Evolutionary conservation across 306 rosid species (phyloP).

Genomic region (Ammopiptanthus mongolicus): DNA sequence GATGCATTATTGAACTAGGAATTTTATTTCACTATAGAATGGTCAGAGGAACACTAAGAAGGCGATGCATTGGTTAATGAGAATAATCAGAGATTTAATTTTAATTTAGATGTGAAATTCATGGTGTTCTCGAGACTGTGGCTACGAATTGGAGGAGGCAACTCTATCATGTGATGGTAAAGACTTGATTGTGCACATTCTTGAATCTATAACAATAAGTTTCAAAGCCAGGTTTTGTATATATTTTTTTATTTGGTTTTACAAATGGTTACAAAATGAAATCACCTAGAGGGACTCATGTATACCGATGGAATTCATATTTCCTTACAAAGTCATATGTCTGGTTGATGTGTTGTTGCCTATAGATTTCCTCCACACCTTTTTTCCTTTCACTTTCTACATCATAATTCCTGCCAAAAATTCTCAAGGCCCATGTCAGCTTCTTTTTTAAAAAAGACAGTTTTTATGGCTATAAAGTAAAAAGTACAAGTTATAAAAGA

Average conservation of each 20-base stretch:
- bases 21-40: too few relatives aligned
- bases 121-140: neutral
- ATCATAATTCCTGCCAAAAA: constrained; percentile 40
- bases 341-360: constrained; percentile 49
- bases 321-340: constrained; percentile 47
- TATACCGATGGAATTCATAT: neutral
- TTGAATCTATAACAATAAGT: too few relatives aligned
- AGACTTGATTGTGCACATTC: neutral
- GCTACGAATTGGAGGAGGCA: neutral
- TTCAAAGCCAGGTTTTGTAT: too few relatives aligned
- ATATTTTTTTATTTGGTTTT: too few relatives aligned
- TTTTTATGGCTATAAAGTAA: neutral
- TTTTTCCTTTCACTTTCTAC: constrained; percentile 56
- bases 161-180: neutral
- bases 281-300: neutral
- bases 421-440: neutral
- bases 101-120: neutral
- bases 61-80: neutral
- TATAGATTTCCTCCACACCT: constrained; percentile 52
- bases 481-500: neutral
- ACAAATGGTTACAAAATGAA: too few relatives aligned
- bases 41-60: too few relatives aligned
- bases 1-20: too few relatives aligned
- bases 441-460: neutral
- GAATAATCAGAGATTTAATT: neutral